Evolutionary conservation across 306 rosid genomes (phyloP).

Genomic region (Citrullus mucosospermus): DNA sequence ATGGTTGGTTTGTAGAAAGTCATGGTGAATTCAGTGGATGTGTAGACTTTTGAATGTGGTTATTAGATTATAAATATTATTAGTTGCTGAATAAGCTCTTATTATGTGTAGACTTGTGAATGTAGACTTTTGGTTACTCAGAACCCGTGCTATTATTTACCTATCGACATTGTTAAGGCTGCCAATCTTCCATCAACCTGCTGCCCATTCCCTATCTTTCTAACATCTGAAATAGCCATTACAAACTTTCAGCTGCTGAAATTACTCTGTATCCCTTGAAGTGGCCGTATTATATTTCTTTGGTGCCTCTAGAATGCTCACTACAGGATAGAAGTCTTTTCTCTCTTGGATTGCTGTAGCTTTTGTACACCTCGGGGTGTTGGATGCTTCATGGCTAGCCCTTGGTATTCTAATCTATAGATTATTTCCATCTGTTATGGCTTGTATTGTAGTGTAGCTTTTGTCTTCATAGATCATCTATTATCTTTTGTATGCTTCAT

Average conservation of each 20-base stretch:
- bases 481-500: neutral
- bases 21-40: neutral
- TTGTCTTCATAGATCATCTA: neutral
- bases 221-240: neutral
- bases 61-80: neutral
- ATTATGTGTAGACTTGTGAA: neutral
- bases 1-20: neutral
- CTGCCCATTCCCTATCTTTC: neutral
- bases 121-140: neutral
- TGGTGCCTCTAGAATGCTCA: neutral
- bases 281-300: neutral
- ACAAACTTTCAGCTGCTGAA: neutral
- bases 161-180: neutral
- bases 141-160: neutral
- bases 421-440: neutral
- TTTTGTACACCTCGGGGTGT: neutral
- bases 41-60: neutral
- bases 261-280: neutral
- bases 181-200: neutral
- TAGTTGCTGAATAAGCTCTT: neutral
- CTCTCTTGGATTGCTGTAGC: neutral
- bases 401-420: neutral
- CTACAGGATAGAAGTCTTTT: neutral
- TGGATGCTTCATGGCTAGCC: neutral
- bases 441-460: neutral